These are phyloP conservation scores for Aaosphaeria arxii DNA, from an alignment of 2,329 filamentous ascomycete genomes.

Conservation along the genomic window DNA sequence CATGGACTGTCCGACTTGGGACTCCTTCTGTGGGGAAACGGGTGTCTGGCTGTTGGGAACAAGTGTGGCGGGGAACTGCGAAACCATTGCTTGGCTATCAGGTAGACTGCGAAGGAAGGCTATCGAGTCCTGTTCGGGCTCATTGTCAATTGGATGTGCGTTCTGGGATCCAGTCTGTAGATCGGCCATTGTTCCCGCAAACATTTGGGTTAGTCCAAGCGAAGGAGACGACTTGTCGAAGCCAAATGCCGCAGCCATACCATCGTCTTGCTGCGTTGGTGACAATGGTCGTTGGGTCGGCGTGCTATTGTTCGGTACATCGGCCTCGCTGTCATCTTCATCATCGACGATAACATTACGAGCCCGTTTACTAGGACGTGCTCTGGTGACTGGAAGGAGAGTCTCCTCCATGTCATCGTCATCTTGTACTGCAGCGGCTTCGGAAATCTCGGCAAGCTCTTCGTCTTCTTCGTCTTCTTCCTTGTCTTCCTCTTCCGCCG, in stretches of 20 bases:
- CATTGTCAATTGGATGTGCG: constrained; percentile 19
- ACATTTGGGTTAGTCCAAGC: constrained; percentile 82
- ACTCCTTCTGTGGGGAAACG: constrained; percentile 19
- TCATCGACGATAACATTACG: constrained; percentile 63
- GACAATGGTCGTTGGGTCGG: constrained; percentile 13
- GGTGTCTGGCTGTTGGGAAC: constrained; percentile 56
- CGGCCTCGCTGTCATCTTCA: constrained; percentile 43
- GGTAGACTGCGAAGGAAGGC: constrained; percentile 51
- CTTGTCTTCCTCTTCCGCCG: constrained; percentile 35
- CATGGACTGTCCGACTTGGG: constrained; percentile 11
- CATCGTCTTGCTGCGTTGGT: constrained; percentile 17
- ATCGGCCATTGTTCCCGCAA: constrained; percentile 82
- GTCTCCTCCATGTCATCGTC: constrained; percentile 41
- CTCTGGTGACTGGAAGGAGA: constrained; percentile 43
- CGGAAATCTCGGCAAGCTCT: neutral
- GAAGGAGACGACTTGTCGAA: constrained; percentile 38
- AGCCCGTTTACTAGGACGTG: constrained; percentile 48
- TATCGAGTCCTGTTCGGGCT: constrained; percentile 48
- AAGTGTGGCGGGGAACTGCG: constrained; percentile 59
- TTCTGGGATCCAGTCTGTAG: constrained; percentile 42
- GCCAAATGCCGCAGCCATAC: constrained; percentile 38
- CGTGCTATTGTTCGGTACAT: constrained; percentile 10
- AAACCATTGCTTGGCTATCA: constrained; percentile 53
- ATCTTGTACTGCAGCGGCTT: constrained; percentile 11
- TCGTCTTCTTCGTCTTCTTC: constrained; percentile 11